Evolutionary conservation across 805 yeast species (phyloP).

Genomic region (Pichia pseudocactophila): DNA sequence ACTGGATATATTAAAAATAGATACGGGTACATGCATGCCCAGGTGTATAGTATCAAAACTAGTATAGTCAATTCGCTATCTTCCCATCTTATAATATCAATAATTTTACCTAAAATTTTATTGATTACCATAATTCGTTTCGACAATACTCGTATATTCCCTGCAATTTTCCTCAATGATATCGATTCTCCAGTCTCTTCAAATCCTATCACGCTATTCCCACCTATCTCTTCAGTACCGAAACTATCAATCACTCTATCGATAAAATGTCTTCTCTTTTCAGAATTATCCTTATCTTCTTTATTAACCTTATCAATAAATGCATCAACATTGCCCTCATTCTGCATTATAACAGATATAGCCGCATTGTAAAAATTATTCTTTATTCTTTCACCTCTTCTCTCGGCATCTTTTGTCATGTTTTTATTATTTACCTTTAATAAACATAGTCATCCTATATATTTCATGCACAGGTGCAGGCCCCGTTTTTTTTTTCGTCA

Average conservation of each 20-base stretch:
- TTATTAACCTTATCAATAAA: not conserved
- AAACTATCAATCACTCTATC: not conserved
- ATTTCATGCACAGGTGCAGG: too few species aligned
- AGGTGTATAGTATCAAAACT: conserved; percentile 49
- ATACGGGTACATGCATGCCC: conserved; percentile 64
- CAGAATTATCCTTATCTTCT: not conserved
- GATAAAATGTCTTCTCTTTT: not conserved
- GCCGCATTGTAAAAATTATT: not conserved
- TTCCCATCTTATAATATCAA: conserved; percentile 47
- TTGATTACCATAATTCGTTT: conserved; percentile 44
- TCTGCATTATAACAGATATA: conserved; percentile 3
- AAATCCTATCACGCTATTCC: too few species aligned
- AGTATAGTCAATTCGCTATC: conserved; percentile 62
- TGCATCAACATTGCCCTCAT: not conserved
- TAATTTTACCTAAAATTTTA: not conserved
- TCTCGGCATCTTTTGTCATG: too few species aligned
- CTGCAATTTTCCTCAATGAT: conserved; percentile 46
- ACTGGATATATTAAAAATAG: conserved; percentile 57
- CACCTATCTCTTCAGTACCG: too few species aligned
- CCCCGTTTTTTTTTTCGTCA: too few species aligned
- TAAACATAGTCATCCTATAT: too few species aligned
- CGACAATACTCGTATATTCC: conserved; percentile 51
- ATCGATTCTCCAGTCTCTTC: too few species aligned
- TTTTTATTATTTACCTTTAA: too few species aligned
- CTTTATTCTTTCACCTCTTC: not conserved